phyloP scores from a whole-genome alignment of 2,329 filamentous ascomycete genomes.

The Fusarium kyushuense region DNA sequence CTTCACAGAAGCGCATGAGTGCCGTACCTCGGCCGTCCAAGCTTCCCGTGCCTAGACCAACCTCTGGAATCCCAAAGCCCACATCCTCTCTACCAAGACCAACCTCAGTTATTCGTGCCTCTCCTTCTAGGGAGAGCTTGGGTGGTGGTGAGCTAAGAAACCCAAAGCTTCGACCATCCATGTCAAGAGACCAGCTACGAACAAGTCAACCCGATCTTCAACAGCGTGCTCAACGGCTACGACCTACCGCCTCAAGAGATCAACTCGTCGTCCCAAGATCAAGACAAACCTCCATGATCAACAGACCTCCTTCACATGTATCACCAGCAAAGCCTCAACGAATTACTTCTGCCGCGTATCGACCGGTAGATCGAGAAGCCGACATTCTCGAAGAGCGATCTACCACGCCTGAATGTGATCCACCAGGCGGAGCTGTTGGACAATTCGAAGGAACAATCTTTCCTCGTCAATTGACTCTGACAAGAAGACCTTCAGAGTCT shows the following conservation, averaged over 20 bases:
- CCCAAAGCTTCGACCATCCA: slow-evolving; percentile 56
- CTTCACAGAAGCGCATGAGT: slow-evolving; percentile 54
- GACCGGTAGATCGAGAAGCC: slow-evolving; percentile 33
- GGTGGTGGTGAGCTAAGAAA: slow-evolving; percentile 53
- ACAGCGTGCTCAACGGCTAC: slow-evolving; percentile 56
- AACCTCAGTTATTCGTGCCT: slow-evolving; percentile 47
- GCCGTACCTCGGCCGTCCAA: slow-evolving; percentile 56
- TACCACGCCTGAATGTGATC: slow-evolving; percentile 44
- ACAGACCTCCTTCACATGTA: slow-evolving; percentile 34
- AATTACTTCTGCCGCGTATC: slow-evolving; percentile 39
- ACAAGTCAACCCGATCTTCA: slow-evolving; percentile 41
- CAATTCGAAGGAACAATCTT: slow-evolving; percentile 44
- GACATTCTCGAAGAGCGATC: slow-evolving; percentile 44
- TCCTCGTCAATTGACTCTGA: slow-evolving; percentile 48
- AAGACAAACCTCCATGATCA: slow-evolving; percentile 39
- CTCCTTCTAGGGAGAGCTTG: slow-evolving; percentile 48
- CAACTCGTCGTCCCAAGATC: slow-evolving; percentile 49
- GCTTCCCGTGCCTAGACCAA: slow-evolving; percentile 53
- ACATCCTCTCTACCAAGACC: slow-evolving; percentile 43
- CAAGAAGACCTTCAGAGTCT: slow-evolving; percentile 49
- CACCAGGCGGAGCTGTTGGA: slow-evolving; percentile 37
- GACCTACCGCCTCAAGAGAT: slow-evolving; percentile 56
- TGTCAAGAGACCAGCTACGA: slow-evolving; percentile 57
- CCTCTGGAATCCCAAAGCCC: slow-evolving; percentile 52
- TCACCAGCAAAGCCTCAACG: slow-evolving; percentile 38